These are phyloP conservation scores for Neocatenulostroma microsporum DNA, from an alignment of 2,329 filamentous ascomycete genomes.

Conservation along the genomic window DNA sequence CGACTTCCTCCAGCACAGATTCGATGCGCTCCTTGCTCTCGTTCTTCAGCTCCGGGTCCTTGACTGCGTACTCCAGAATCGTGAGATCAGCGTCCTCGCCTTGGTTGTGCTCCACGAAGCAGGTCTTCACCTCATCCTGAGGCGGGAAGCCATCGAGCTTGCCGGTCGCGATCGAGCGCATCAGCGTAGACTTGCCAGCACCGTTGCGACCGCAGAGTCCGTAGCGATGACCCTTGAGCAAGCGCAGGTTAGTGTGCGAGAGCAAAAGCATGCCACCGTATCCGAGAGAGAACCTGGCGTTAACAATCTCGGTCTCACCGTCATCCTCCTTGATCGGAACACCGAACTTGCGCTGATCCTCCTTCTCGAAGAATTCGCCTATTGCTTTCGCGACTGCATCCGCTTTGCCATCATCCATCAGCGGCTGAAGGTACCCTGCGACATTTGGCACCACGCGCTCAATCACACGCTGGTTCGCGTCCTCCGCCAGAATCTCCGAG, in stretches of 20 bases:
- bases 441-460: conserved; percentile 62
- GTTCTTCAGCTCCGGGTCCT: conserved; percentile 76
- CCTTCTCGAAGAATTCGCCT: conserved; percentile 69
- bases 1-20: conserved; percentile 78
- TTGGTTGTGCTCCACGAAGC: conserved; percentile 99
- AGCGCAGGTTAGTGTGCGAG: conserved; percentile 87
- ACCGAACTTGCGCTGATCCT: conserved; percentile 82
- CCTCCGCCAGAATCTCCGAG: conserved; percentile 75
- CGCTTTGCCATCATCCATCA: conserved; percentile 57
- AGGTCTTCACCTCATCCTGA: conserved; percentile 85
- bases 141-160: conserved; percentile 96
- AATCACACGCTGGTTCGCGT: conserved; percentile 74
- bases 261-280: conserved; percentile 97
- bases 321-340: conserved; percentile 80
- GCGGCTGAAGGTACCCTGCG: conserved; percentile 63
- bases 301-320: conserved; percentile 92
- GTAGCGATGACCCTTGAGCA: conserved; percentile 94
- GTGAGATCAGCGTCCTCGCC: conserved; percentile 94
- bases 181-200: conserved; percentile 96
- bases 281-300: conserved; percentile 92
- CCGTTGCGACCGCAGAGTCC: conserved; percentile 95
- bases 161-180: conserved; percentile 90
- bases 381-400: conserved; percentile 63
- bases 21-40: conserved; percentile 76
- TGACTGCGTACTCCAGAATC: conserved; percentile 85